phyloP scores from a whole-genome alignment of 2,329 filamentous ascomycete species.

The Pseudogymnoascus destructans region DNA sequence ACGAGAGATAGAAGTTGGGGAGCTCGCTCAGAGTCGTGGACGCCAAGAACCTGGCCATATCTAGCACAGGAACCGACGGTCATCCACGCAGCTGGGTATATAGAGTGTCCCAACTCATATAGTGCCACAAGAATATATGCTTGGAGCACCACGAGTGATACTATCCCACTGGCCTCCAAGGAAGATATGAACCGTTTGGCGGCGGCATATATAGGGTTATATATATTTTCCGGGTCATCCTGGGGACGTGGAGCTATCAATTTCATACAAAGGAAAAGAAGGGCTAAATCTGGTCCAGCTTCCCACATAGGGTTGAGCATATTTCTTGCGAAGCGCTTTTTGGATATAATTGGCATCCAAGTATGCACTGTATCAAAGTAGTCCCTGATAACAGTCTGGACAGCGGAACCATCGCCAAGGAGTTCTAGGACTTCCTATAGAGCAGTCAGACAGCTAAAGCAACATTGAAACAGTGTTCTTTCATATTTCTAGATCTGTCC shows the following conservation, averaged over 20 bases:
- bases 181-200: conserved; percentile 31
- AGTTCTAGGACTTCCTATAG: conserved; percentile 29
- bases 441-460: background rate
- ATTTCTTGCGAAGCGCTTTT: conserved; percentile 30
- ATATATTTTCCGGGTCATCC: conserved; percentile 26
- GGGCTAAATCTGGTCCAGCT: conserved; percentile 33
- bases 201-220: conserved; percentile 31
- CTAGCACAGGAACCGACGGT: conserved; percentile 33
- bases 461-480: background rate
- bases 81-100: conserved; percentile 39
- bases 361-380: conserved; percentile 35
- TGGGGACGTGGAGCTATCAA: conserved; percentile 29
- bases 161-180: conserved; percentile 31
- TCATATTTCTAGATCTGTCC: background rate
- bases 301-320: conserved; percentile 32
- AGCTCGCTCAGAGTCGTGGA: conserved; percentile 28
- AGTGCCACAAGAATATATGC: conserved; percentile 33
- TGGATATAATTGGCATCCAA: conserved; percentile 37
- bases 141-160: conserved; percentile 34
- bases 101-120: conserved; percentile 36
- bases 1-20: conserved; percentile 28
- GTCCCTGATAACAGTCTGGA: conserved; percentile 28
- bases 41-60: conserved; percentile 34
- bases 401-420: conserved; percentile 28
- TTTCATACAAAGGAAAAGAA: conserved; percentile 38